These are phyloP conservation scores for Cutaneotrichosporon arboriforme DNA, from an alignment of 1,284 basidiomycete genomes.

Conservation along the genomic window DNA sequence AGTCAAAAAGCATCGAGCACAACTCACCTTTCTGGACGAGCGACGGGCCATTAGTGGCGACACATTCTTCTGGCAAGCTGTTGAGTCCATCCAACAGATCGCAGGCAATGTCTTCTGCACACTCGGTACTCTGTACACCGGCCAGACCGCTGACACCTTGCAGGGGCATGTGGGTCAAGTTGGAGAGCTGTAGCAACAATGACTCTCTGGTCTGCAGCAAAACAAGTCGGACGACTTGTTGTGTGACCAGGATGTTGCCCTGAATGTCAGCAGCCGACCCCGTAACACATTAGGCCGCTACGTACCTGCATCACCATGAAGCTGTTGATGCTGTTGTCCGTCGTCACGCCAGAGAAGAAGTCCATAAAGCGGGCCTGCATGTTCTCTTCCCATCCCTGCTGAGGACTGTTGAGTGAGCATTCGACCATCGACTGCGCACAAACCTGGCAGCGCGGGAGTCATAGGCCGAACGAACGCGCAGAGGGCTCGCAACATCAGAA, in stretches of 20 bases:
- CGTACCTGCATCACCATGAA: conserved; percentile 37
- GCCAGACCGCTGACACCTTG: conserved; percentile 23
- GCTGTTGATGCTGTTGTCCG: conserved; percentile 27
- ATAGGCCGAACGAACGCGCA: conserved; percentile 27
- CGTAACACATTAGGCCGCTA: background rate
- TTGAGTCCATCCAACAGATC: conserved; percentile 41
- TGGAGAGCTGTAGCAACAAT: conserved; percentile 28
- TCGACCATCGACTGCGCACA: conserved; percentile 2
- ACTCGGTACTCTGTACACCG: conserved; percentile 25
- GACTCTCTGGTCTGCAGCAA: conserved; percentile 34
- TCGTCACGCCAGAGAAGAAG: conserved; percentile 26
- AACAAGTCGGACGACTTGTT: conserved; percentile 37
- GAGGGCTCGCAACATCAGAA: conserved; percentile 21
- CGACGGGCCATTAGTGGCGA: conserved; percentile 41
- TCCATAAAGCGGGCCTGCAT: conserved; percentile 30
- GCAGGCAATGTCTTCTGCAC: conserved; percentile 37
- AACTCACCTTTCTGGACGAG: conserved; percentile 39
- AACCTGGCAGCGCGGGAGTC: conserved; percentile 29
- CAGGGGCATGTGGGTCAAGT: conserved; percentile 33
- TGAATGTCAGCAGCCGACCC: background rate
- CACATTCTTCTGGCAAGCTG: conserved; percentile 36
- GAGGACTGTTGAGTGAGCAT: conserved; percentile 14
- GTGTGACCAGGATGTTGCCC: conserved; percentile 43
- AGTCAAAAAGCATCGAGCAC: background rate
- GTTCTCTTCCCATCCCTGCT: conserved; percentile 37